phyloP scores from a whole-genome alignment of 1,284 basidiomycete species.

The Sanghuangporus sanghuang region DNA sequence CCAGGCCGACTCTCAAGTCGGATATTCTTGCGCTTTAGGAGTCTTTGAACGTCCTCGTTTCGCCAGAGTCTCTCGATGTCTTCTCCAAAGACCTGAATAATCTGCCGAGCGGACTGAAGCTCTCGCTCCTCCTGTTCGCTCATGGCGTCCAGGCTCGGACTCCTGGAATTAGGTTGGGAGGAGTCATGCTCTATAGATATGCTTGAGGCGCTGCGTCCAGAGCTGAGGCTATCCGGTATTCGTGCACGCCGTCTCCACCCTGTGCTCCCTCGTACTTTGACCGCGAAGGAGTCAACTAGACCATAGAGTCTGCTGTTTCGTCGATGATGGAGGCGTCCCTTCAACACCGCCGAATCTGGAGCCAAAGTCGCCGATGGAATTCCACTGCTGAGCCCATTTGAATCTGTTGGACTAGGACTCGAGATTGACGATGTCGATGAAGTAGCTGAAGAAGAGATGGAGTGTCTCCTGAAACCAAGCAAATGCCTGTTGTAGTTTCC shows the following conservation, averaged over 20 bases:
- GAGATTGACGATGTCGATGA: slow-evolving; percentile 3
- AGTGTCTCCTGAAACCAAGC: slow-evolving; percentile 8
- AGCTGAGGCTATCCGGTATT: background rate
- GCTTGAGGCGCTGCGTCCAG: background rate
- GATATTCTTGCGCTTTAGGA: slow-evolving; percentile 38
- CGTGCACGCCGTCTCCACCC: slow-evolving; percentile 17
- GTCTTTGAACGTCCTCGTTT: slow-evolving; percentile 35
- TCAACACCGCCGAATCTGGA: background rate
- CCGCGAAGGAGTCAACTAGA: slow-evolving; percentile 15
- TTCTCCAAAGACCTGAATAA: slow-evolving; percentile 48
- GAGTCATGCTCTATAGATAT: background rate
- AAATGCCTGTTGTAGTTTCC: background rate
- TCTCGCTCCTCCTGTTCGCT: slow-evolving; percentile 20
- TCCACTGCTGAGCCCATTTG: background rate
- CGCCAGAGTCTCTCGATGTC: slow-evolving; percentile 52
- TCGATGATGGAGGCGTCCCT: background rate
- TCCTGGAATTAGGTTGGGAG: background rate
- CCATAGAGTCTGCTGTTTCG: background rate
- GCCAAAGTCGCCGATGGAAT: background rate
- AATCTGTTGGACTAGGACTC: background rate
- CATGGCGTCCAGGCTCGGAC: slow-evolving; percentile 1
- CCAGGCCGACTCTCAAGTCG: slow-evolving; percentile 50
- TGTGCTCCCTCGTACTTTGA: slow-evolving; percentile 14
- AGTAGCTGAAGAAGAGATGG: slow-evolving; percentile 11
- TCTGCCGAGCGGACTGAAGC: slow-evolving; percentile 39